Conservation (phyloP, 2,329 filamentous ascomycete genomes). For the Alternaria conjuncta region DNA sequence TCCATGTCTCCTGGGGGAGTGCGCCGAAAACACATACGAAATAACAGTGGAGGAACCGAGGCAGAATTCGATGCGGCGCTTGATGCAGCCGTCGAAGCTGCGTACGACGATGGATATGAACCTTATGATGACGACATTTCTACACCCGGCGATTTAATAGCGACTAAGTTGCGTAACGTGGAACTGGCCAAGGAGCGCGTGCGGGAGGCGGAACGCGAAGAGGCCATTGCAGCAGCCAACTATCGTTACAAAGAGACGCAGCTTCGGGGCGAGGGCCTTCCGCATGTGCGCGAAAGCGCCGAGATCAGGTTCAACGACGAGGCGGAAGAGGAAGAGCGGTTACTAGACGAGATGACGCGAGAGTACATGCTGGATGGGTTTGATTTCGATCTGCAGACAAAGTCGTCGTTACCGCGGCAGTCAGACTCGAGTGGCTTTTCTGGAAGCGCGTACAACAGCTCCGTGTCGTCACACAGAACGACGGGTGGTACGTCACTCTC, state of each 20-base stretch:
- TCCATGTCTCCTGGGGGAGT: constrained; percentile 77
- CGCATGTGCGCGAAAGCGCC: constrained; percentile 47
- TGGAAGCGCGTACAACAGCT: constrained; percentile 81
- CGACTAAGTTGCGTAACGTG: constrained; percentile 62
- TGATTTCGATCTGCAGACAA: constrained; percentile 72
- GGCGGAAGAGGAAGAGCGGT: constrained; percentile 58
- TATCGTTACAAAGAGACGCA: constrained; percentile 61
- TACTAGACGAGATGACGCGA: constrained; percentile 84
- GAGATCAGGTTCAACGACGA: constrained; percentile 46
- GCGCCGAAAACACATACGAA: constrained; percentile 72
- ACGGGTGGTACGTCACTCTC: constrained; percentile 72
- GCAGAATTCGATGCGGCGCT: constrained; percentile 93
- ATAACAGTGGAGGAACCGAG: constrained; percentile 75
- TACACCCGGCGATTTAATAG: constrained; percentile 37
- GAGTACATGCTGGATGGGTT: constrained; percentile 86
- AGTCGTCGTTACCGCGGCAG: constrained; percentile 73
- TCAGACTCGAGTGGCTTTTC: constrained; percentile 83
- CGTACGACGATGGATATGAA: constrained; percentile 91
- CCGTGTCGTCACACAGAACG: constrained; percentile 73
- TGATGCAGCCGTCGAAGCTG: constrained; percentile 93
- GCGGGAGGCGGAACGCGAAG: constrained; percentile 75
- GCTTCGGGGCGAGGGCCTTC: constrained; percentile 55
- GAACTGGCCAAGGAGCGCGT: constrained; percentile 79
- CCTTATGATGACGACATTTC: constrained; percentile 60
- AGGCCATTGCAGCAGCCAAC: constrained; percentile 65